Evolutionary conservation across 2,329 filamentous ascomycete species (phyloP), one percentile per base, ranked within the genome.

Genomic region (Verticillium longisporum): DNA sequence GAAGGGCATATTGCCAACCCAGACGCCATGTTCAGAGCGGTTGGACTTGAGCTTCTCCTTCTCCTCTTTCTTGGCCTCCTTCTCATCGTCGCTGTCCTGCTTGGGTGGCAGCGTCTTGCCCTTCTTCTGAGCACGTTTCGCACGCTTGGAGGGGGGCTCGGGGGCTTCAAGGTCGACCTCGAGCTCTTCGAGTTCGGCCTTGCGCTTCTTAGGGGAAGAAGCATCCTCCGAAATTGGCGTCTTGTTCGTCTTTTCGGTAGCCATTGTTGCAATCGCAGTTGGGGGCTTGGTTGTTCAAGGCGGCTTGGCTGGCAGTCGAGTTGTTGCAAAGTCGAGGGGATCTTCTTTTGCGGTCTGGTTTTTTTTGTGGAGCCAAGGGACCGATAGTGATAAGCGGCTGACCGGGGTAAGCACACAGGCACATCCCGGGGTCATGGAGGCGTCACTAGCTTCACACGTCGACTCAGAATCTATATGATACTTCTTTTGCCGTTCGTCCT

Each of bases 1-100:
- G 80, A 94, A 99, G n/a, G 90, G 86, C 64, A 99, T 77, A 75
- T 99, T 99, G 68, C 96, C 95, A 68, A 99, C 91, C 95, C 95
- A 99, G 66, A 99, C 86, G 64, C 92, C 91, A 74, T 92, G 87
- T 18, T 90, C 87, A 10, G 92, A 95, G 62, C 91, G 88, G 67
- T 80, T 77, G 66, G 83, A 80, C 56, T 71, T 68, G 34, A 76
- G 74, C 62, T 76, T 76, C 72, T 6, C 68, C 69, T 54, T 75
- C 75, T 45, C 67, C 32, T 55, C 54, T 56, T 73, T 73, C 62
- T 69, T 67, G 63, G 78, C 69, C 11, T 73, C 70, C 59, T 77
- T 61, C 34, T 79, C 77, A 55, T 74, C 77, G 60, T 75, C 74
- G 61, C 75, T 77, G 38, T 69, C 70, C 6, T 77, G 72, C 58